These are phyloP conservation scores for Diutina sp. DNA, from an alignment of 1,139 yeast genomes.

Conservation along the genomic window DNA sequence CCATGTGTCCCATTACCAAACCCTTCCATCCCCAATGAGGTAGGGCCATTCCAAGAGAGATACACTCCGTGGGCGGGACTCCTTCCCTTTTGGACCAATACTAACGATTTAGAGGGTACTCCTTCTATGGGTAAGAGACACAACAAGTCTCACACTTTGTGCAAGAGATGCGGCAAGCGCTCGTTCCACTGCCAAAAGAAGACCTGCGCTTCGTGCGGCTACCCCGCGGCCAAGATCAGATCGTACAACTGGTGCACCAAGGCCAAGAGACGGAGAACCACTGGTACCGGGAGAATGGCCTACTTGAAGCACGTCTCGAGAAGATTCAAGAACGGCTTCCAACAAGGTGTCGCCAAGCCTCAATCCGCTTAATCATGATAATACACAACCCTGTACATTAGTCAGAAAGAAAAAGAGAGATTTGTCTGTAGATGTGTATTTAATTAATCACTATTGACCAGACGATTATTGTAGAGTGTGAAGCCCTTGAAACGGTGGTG, in stretches of 20 bases:
- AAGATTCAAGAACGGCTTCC: conserved; percentile 99
- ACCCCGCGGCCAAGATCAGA: conserved; percentile 99
- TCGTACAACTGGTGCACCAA: conserved; percentile 98
- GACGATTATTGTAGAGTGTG: not conserved
- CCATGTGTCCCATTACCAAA: not conserved
- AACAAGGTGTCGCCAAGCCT: conserved; percentile 57
- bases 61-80: not conserved
- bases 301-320: conserved; percentile 94
- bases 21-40: not conserved
- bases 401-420: not conserved
- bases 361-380: conserved; percentile 20
- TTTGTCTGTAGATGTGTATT: not conserved
- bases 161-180: conserved; percentile 99
- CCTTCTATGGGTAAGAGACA: conserved; percentile 99
- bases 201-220: conserved; percentile 98
- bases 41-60: not conserved
- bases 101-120: conserved; percentile 72
- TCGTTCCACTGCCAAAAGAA: conserved; percentile 99
- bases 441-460: not conserved
- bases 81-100: conserved; percentile 5
- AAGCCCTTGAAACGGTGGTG: no score
- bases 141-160: conserved; percentile 99
- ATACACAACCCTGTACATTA: not conserved
- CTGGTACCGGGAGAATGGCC: conserved; percentile 99
- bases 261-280: conserved; percentile 99